phyloP scores from a whole-genome alignment of 2,329 filamentous ascomycete species.

The Metarhizium anisopliae region DNA sequence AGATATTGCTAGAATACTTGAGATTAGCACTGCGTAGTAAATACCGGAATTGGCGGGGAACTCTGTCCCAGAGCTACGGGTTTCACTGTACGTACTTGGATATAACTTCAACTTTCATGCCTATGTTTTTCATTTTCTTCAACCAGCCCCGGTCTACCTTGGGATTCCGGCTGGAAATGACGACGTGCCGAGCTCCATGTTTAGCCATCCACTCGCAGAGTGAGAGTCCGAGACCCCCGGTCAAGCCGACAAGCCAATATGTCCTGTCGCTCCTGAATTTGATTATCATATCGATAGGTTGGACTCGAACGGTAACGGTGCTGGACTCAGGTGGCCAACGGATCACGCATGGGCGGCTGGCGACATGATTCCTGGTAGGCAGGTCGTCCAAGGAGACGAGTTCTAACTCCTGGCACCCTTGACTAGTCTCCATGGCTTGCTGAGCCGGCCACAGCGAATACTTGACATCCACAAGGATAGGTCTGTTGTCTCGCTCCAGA shows the following conservation, averaged over 20 bases:
- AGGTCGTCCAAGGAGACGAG: neutral
- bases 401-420: neutral
- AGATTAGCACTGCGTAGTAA: no score
- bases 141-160: neutral
- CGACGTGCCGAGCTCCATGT: slow-evolving; percentile 13
- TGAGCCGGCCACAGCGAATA: slow-evolving; percentile 6
- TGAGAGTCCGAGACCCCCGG: slow-evolving; percentile 24
- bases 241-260: slow-evolving; percentile 23
- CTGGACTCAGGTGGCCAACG: neutral
- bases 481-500: neutral
- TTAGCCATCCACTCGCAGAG: slow-evolving; percentile 26
- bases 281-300: slow-evolving; percentile 8
- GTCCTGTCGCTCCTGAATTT: neutral
- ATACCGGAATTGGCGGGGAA: no score
- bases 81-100: neutral
- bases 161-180: neutral
- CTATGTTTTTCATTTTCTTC: neutral
- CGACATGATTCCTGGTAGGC: neutral
- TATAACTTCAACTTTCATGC: neutral
- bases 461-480: slow-evolving; percentile 1
- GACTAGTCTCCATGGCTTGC: no score
- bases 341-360: no score
- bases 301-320: neutral
- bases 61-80: no score
- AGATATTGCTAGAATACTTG: slow-evolving; percentile 4